Evolutionary conservation across 768 basidiomycete genomes (phyloP), one percentile per base, ranked within the genome.

Genomic region (Tulasnella sp.): DNA sequence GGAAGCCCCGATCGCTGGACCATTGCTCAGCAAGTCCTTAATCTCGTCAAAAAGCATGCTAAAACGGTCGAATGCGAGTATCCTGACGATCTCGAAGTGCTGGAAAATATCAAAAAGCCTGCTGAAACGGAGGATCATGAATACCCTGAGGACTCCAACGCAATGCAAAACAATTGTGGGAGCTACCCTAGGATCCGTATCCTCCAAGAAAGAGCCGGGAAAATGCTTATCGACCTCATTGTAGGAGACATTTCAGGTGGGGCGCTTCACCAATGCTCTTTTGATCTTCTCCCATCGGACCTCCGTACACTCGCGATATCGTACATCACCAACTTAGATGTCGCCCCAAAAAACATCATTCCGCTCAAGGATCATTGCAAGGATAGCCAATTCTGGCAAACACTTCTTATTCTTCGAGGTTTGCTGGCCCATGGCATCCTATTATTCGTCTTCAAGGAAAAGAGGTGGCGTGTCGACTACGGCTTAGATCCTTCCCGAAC

Each of bases 1-100:
- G 64, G 65, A 39, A 64, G 63, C 37, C 71, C 71, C 3, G 59
- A 67, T 37, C 67, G 73, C 13, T 75, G 74, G 74, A 57, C 48
- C 1, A 67, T 62, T 4, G 62, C 63, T 0, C 70, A 73, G 54
- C 61, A 68, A 9, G 46, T 73, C 10, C 45, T 6, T 60, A 10
- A 46, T 19, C 22, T 10, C 5, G 49, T 46, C 10, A 15, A 12
- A 10, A 12, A 35, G 10, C 45, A 46, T 20, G 1, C 22, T 15
- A 2, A 12, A 35, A 10, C 12, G 15, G 39, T 46, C 13, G 12
- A 37, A 13, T 12, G 15, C n/a, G 16, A 37, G n/a, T 2, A 10
- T 46, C 45, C 45, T n/a, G n/a, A n/a, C n/a, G n/a, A n/a, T n/a
- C n/a, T n/a, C n/a, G n/a, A n/a, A n/a, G n/a, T n/a, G n/a, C n/a